phyloP scores from a whole-genome alignment of 1,139 yeast species.

The Protomyces lactucae-debilis region DNA sequence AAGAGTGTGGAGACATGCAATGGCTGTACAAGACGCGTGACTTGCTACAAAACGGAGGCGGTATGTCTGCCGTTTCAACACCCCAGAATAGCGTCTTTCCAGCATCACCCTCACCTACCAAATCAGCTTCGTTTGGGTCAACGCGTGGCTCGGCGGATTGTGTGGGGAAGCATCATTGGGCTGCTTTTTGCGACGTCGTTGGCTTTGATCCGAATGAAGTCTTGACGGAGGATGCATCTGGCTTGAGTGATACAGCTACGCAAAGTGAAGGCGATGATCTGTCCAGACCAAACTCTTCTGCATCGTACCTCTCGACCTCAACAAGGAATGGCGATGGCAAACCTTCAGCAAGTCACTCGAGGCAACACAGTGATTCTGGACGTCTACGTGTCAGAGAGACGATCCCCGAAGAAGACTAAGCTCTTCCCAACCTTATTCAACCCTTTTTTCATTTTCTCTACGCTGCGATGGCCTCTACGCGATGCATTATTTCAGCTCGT shows the following conservation, averaged over 20 bases:
- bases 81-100: not conserved
- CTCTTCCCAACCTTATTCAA: not conserved
- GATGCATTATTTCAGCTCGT: too few relatives aligned
- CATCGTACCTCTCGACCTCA: too few relatives aligned
- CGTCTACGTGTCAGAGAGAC: not conserved
- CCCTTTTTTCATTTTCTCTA: too few relatives aligned
- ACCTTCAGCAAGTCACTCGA: not conserved
- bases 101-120: not conserved
- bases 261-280: too few relatives aligned
- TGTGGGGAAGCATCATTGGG: constrained; percentile 15
- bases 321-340: too few relatives aligned
- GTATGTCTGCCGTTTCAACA: not conserved
- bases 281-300: too few relatives aligned
- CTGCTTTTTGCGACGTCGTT: constrained; percentile 18
- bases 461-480: too few relatives aligned
- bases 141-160: not conserved
- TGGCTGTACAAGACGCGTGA: constrained; percentile 15
- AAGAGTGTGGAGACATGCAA: constrained; percentile 4
- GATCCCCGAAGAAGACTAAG: not conserved
- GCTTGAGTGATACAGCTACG: too few relatives aligned
- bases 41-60: not conserved
- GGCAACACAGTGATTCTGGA: not conserved
- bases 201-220: constrained; percentile 17
- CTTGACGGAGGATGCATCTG: not conserved
- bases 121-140: not conserved